Base-by-base conservation (phyloP, 192 early-diverging fungal species). In the Dimargaris cristalligena region DNA sequence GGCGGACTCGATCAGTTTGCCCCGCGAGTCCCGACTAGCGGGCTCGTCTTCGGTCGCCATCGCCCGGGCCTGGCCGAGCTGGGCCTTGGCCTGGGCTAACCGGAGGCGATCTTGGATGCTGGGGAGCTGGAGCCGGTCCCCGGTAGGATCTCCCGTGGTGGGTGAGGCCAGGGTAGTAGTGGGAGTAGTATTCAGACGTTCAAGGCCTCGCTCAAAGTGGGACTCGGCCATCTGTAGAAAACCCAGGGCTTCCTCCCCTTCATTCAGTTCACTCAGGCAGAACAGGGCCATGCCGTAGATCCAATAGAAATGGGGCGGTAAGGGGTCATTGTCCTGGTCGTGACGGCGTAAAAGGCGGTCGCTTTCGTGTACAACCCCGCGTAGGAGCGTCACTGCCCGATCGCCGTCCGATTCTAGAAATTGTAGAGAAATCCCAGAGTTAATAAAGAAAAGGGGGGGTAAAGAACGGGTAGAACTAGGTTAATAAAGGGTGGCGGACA, bases 311-410 rank as follows among this genome's bases (percentile, higher is more conserved):
- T 67, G 66, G 0, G 79, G 65, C 13, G 75, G 66, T 20, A 22
- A 23, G 4, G 49, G 9, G 44, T 44, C 38, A 16, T 55, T 47
- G 6, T 8, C 44, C 31, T 60, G 61, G 52, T 68, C 61, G 48
- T 65, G 56, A 34, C 66, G 25, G 2, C 75, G 73, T n/a, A 81
- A 65, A 13, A 78, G 58, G 31, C 75, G 68, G 61, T 81, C 79
- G 62, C 79, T 74, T 56, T 81, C 79, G 54, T 81, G 79, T 31
- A 81, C 66, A 26, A 73, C 69, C 25, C 79, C 79, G 25, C 79
- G 74, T 41, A 78, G 67, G 28, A 78, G 63, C 3, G 67, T 66
- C 0, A 67, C 1, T 0, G 76, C 76, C 4, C 62, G 65, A 22
- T 77, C 73, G 16, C 46, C 18, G 50, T 71, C 70, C 6, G 41